Evolutionary conservation across 495 filamentous ascomycete genomes (phyloP).

Genomic region (Aspergillus bertholletiae): DNA sequence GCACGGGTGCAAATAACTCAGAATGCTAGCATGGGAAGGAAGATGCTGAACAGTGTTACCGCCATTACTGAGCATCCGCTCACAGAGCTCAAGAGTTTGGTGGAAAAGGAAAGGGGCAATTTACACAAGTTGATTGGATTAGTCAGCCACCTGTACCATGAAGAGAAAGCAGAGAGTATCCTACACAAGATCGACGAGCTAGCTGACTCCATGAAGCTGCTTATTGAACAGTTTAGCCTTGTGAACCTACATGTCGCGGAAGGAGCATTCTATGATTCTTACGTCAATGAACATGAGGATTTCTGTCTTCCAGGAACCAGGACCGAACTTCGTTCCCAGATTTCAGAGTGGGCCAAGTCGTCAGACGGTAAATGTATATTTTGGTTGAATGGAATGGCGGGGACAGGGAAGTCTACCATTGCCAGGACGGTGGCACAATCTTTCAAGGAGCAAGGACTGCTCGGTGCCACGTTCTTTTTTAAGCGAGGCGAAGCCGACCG

Average conservation of each 20-base stretch:
- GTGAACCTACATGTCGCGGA: constrained; percentile 27
- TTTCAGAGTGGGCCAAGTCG: too few relatives aligned
- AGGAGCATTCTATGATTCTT: too few relatives aligned
- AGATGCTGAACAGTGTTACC: constrained; percentile 2
- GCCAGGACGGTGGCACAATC: too few relatives aligned
- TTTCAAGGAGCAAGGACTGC: too few relatives aligned
- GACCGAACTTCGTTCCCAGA: too few relatives aligned
- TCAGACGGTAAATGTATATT: too few relatives aligned
- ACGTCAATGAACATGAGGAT: too few relatives aligned
- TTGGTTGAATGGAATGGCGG: too few relatives aligned
- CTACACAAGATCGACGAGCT: constrained; percentile 6
- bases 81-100: not conserved
- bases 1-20: not conserved
- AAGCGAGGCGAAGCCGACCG: too few relatives aligned
- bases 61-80: constrained; percentile 1
- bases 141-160: constrained; percentile 1
- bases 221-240: constrained; percentile 1
- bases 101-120: constrained; percentile 3
- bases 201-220: too few relatives aligned
- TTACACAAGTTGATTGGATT: constrained; percentile 5
- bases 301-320: too few relatives aligned
- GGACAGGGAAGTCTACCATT: constrained; percentile 45
- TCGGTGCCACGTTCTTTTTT: too few relatives aligned
- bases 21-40: not conserved
- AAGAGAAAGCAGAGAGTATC: constrained; percentile 3